Evolutionary conservation across 2,329 filamentous ascomycete genomes (phyloP).

Genomic region (Pseudogymnoascus sp.): DNA sequence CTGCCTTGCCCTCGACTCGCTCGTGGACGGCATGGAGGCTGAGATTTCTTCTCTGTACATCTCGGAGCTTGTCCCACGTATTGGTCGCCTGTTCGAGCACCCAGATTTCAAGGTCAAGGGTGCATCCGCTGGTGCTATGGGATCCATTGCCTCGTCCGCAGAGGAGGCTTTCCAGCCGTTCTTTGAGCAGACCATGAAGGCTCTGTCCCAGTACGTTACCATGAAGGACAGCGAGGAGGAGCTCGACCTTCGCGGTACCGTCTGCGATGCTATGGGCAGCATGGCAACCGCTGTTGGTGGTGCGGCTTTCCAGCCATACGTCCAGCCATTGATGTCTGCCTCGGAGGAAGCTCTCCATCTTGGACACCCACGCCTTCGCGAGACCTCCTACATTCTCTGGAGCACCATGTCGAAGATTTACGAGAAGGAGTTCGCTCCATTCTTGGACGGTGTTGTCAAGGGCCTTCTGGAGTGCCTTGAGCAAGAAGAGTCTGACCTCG

Average conservation of each 20-base stretch:
- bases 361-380: conserved; percentile 81
- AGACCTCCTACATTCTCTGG: conserved; percentile 97
- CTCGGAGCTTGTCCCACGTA: conserved; percentile 70
- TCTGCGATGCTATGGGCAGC: conserved; percentile 87
- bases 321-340: conserved; percentile 80
- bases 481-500: conserved; percentile 76
- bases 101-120: conserved; percentile 85
- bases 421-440: conserved; percentile 70
- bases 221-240: conserved; percentile 88
- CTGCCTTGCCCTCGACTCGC: conserved; percentile 82
- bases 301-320: conserved; percentile 81
- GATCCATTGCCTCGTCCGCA: conserved; percentile 80
- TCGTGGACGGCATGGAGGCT: conserved; percentile 76
- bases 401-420: conserved; percentile 91
- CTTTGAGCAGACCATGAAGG: conserved; percentile 82
- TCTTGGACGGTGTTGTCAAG: conserved; percentile 68
- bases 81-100: conserved; percentile 75
- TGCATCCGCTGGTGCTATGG: conserved; percentile 78
- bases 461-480: conserved; percentile 78
- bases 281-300: conserved; percentile 84
- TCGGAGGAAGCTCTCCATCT: conserved; percentile 86
- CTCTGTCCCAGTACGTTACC: conserved; percentile 72
- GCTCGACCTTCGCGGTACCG: conserved; percentile 78
- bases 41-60: conserved; percentile 77
- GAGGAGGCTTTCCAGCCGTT: conserved; percentile 80